Base-by-base conservation (phyloP, 768 basidiomycete genomes). In the Thelephora ganbajun region DNA sequence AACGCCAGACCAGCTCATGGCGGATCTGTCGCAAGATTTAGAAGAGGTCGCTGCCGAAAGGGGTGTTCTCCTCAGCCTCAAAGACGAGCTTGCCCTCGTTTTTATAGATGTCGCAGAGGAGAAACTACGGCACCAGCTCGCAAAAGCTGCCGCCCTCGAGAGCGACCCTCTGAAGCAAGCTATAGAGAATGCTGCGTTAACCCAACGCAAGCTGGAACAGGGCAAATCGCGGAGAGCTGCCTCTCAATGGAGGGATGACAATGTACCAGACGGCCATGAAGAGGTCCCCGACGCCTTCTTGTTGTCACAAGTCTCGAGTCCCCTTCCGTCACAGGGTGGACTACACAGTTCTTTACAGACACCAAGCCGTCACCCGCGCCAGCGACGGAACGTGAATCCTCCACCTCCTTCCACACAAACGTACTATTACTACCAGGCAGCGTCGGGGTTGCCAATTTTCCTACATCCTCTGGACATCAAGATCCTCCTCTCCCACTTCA, bases 391-490 rank as follows among this genome's bases (percentile, higher is more conserved):
- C 59, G 63, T 91, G 54, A 91, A 90, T 56, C 85, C 87, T 1
- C 86, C 85, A 2, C 86, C 88, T 2, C 86, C 83, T 14, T 85
- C 86, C 14, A 84, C 86, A 13, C 83, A 88, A 9, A 83, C 89
- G 7, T 99, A 94, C 66, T 92, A 85, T 60, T 99, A 85, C 64
- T 99, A 98, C 62, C 96, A 98, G 62, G 85, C 91, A 14, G 79
- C 89, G 0, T 86, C 88, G 1, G 96, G 96, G 11, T 71, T 86
- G 48, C 85, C 90, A 9, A 73, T 96, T 54, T 99, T 87, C 70
- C 77, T 99, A 11, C 91, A 96, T 57, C 94, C 94, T 2, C 74
- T 99, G 26, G 94, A 99, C 61, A 97, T 96, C 64, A 84, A 81
- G 64, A 90, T 96, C 51, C 72, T 99, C 20, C 70, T 92, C 37